phyloP scores from a whole-genome alignment of 148 eudicot genomes.

The Rhododendron henanense region DNA sequence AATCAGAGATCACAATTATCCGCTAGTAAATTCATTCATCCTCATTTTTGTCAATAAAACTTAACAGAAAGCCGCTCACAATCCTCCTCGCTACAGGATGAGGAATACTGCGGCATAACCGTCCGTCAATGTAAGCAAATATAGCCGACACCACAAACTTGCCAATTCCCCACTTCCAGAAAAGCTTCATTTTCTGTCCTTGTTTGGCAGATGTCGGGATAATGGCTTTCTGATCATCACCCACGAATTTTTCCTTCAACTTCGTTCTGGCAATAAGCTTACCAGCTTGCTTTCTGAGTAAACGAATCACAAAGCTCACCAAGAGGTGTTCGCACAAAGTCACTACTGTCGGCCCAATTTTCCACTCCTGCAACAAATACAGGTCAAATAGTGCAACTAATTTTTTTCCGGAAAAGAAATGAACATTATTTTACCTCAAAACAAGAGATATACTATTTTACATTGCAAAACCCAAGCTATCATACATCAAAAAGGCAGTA shows the following conservation, averaged over 20 bases:
- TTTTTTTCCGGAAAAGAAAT: background rate
- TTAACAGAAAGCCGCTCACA: slow-evolving; percentile 86
- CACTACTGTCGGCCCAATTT: slow-evolving; percentile 75
- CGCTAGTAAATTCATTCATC: slow-evolving; percentile 8
- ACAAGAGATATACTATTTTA: background rate
- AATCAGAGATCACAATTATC: background rate
- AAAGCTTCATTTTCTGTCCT: slow-evolving; percentile 33
- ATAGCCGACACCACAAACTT: slow-evolving; percentile 74
- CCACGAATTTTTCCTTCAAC: slow-evolving; percentile 30
- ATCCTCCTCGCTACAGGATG: slow-evolving; percentile 92
- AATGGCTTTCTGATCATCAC: slow-evolving; percentile 31
- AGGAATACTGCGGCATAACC: slow-evolving; percentile 82
- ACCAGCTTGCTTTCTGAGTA: slow-evolving; percentile 65
- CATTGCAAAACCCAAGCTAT: background rate
- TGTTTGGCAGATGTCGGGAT: slow-evolving; percentile 14
- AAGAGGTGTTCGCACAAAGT: slow-evolving; percentile 92
- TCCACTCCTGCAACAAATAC: slow-evolving; percentile 65
- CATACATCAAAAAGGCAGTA: background rate
- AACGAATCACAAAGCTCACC: slow-evolving; percentile 86
- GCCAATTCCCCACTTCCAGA: slow-evolving; percentile 81
- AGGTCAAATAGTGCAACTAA: background rate
- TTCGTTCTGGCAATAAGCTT: slow-evolving; percentile 35
- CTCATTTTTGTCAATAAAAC: slow-evolving; percentile 73
- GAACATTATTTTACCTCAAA: background rate
- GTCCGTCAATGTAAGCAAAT: slow-evolving; percentile 90